Conservation (phyloP, 1,284 basidiomycete genomes). For the Sporisorium sorghi region DNA sequence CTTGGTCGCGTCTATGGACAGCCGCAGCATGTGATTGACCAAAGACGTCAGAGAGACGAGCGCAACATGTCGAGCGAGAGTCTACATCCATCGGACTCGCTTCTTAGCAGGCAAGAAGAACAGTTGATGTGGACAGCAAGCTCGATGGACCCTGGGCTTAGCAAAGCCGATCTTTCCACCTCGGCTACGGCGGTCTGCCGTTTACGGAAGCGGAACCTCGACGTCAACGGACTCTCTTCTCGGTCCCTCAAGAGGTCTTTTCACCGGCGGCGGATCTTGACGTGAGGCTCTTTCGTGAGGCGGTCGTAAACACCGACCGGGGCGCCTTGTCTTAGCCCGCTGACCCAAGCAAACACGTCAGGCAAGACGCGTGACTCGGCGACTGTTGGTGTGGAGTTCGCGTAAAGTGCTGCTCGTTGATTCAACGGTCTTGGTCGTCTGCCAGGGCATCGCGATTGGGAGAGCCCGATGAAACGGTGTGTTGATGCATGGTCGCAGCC, state of each 20-base stretch:
- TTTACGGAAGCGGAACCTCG: constrained; percentile 18
- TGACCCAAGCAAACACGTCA: constrained; percentile 18
- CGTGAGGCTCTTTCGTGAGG: too few relatives aligned
- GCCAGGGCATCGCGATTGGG: too few relatives aligned
- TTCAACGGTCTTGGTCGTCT: neutral
- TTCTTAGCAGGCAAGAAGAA: neutral
- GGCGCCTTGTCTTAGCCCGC: constrained; percentile 11
- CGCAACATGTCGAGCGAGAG: constrained; percentile 17
- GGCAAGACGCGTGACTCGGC: constrained; percentile 20
- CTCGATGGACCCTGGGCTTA: constrained; percentile 32
- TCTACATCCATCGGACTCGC: constrained; percentile 20
- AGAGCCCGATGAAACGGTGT: too few relatives aligned
- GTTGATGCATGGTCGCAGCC: too few relatives aligned
- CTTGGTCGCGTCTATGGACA: too few relatives aligned
- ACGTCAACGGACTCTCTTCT: constrained; percentile 7
- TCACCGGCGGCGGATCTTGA: constrained; percentile 4
- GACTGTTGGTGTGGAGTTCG: too few relatives aligned
- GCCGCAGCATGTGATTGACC: too few relatives aligned
- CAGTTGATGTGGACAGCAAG: neutral
- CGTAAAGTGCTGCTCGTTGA: neutral
- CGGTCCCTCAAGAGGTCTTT: too few relatives aligned
- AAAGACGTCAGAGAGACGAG: constrained; percentile 13
- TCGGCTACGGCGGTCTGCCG: constrained; percentile 34
- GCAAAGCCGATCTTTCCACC: constrained; percentile 40
- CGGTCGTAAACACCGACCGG: too few relatives aligned